Evolutionary conservation across 129 eudicot genomes (phyloP).

Genomic region (Ambrosia artemisiifolia): DNA sequence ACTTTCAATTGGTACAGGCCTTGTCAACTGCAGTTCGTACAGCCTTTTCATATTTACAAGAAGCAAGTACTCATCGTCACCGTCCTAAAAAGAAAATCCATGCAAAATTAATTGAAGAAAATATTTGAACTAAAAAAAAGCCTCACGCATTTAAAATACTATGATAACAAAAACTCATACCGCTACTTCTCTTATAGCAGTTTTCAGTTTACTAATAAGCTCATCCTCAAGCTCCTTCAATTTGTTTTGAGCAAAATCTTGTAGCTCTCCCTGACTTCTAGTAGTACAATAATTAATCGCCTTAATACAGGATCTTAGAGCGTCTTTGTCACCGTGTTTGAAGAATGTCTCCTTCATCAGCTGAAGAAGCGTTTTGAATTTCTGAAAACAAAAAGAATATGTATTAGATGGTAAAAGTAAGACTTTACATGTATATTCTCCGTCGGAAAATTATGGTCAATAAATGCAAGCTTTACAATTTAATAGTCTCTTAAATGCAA

Average conservation of each 20-base stretch:
- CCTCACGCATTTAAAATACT: neutral
- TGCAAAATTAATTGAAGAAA: slow-evolving; percentile 20
- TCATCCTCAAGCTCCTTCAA: slow-evolving; percentile 87
- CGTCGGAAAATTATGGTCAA: neutral
- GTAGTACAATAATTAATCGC: slow-evolving; percentile 70
- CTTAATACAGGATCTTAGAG: slow-evolving; percentile 82
- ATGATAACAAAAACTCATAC: slow-evolving; percentile 37
- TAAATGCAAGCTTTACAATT: neutral
- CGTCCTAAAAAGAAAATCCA: slow-evolving; percentile 58
- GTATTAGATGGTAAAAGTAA: neutral
- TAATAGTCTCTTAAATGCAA: slow-evolving; percentile 2
- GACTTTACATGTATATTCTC: neutral
- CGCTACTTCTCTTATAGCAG: slow-evolving; percentile 79
- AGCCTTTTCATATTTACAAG: slow-evolving; percentile 90
- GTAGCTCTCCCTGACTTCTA: slow-evolving; percentile 85
- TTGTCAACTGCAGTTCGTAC: slow-evolving; percentile 79
- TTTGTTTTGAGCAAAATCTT: slow-evolving; percentile 72
- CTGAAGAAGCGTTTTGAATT: slow-evolving; percentile 63
- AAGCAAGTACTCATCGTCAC: slow-evolving; percentile 88
- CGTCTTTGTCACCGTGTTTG: slow-evolving; percentile 96
- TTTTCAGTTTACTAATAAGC: slow-evolving; percentile 62
- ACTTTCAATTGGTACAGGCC: slow-evolving; percentile 60
- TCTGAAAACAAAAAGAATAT: slow-evolving; percentile 34
- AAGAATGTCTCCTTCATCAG: slow-evolving; percentile 80
- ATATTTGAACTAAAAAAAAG: neutral